Evolutionary conservation across 2,329 filamentous ascomycete species (phyloP), one percentile per base, ranked within the genome.

Genomic region (Fusarium nodosum): DNA sequence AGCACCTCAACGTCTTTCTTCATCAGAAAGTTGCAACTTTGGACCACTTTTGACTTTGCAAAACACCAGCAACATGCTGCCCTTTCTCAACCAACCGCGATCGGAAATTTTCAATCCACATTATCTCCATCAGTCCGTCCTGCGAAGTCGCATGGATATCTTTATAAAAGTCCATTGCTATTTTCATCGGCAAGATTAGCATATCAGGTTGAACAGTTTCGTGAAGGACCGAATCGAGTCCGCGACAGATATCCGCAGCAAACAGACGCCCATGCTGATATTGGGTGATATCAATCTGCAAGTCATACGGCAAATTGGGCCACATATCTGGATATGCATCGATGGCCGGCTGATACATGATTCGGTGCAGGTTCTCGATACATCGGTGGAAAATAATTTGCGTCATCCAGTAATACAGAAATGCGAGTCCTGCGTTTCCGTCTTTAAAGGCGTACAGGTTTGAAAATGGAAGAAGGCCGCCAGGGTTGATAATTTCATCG

Each of bases 401-500:
- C 2, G 82, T 75, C 64, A 84, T 81, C 86, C 86, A 88, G 74
- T 86, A 87, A 72, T 85, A 84, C 15, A 86, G 74, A 65, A 87
- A 82, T 46, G 80, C 79, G 33, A 86, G 67, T 1, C 85, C 83
- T 1, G 82, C 80, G 15, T 79, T 69, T 20, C 79, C 73, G 68
- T 84, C 81, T 30, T 77, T 78, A 72, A 88, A 87, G 13, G 76
- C 77, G 64, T 83, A 83, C 3, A 78, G 74, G 42, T 82, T 81
- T 15, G 78, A 73, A 66, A 87, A 87, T 1, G 85, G 84, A 22
- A 83, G 75, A 59, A 74, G 69, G 36, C 73, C 74, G 26, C 75
- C 69, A 16, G 75, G 58, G 46, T 76, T 72, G 31, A 71, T 67
- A 13, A 76, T 59, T 18, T 78, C 78, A 30, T 79, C 76, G 15